Evolutionary conservation across 176 grass and related monocot genomes (phyloP).

Genomic region (Raddia guianensis): DNA sequence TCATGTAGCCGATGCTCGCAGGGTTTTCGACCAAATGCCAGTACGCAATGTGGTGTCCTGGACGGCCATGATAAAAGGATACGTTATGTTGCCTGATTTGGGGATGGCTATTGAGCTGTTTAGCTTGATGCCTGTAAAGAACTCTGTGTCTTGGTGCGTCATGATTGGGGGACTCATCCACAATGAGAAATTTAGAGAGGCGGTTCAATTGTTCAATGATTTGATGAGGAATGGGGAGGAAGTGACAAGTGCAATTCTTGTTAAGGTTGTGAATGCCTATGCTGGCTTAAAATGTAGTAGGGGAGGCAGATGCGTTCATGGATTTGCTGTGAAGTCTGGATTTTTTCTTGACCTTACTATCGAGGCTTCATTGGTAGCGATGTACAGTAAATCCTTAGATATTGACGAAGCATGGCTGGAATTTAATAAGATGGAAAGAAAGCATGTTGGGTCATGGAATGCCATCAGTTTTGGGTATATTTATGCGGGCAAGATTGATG

Average conservation of each 20-base stretch:
- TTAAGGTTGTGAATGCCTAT: slow-evolving; percentile 56
- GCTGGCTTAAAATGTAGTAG: slow-evolving; percentile 46
- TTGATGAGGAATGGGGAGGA: slow-evolving; percentile 40
- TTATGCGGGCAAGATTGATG: slow-evolving; percentile 39
- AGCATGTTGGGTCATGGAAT: slow-evolving; percentile 63
- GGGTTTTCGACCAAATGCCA: slow-evolving; percentile 50
- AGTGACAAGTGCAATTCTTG: slow-evolving; percentile 43
- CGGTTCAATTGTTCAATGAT: slow-evolving; percentile 40
- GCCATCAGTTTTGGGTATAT: slow-evolving; percentile 57
- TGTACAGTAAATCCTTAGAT: slow-evolving; percentile 62
- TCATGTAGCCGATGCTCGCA: slow-evolving; percentile 46
- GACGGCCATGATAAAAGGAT: slow-evolving; percentile 69
- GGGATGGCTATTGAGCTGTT: slow-evolving; percentile 51
- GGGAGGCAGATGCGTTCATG: slow-evolving; percentile 57
- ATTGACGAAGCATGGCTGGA: slow-evolving; percentile 53
- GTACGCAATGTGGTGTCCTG: slow-evolving; percentile 69
- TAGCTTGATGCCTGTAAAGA: slow-evolving; percentile 63
- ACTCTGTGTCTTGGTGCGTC: slow-evolving; percentile 64
- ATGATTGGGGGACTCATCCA: slow-evolving; percentile 62
- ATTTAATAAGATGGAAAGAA: slow-evolving; percentile 67
- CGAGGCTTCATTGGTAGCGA: slow-evolving; percentile 59
- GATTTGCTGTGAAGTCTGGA: slow-evolving; percentile 58
- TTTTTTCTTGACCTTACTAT: slow-evolving; percentile 47
- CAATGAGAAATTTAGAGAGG: slow-evolving; percentile 46
- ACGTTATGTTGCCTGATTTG: slow-evolving; percentile 34